Evolutionary conservation across 371 early-diverging fungal genomes (phyloP), one percentile per base, ranked within the genome.

Genomic region (Mucor saturninus): DNA sequence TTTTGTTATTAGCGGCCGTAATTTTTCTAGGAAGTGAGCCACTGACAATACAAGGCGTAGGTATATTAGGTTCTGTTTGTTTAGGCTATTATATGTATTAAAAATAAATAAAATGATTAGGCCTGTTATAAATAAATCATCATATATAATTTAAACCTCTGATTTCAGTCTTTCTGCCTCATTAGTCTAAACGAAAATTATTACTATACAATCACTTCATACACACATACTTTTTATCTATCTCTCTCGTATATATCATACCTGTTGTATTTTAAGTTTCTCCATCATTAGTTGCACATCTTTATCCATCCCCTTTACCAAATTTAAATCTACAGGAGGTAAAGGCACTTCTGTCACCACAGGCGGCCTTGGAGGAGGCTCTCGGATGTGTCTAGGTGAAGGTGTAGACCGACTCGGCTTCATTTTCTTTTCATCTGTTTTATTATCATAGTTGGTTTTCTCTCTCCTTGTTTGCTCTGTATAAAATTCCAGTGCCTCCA

Each of bases 401-500:
- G 72, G 72, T 55, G 72, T 67, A 1, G 72, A 71, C 54, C 54
- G 46, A 56, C 72, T 71, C n/a, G 72, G 45, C 11, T 62, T 71
- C 46, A 53, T 31, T 49, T 59, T 51, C 35, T 61, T 61, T 32
- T 69, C 56, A 35, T 39, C 54, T 38, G 39, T 48, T 31, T 21
- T 21, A n/a, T 26, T 29, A 54, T n/a, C 4, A 45, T 76, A 76
- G 38, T 67, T 75, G 40, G 68, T 76, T 38, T 80, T 77, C 38
- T 84, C 83, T 56, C 77, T 62, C 67, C 79, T 77, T 26, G 83
- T 81, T 67, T 86, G 85, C 67, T 93, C 95, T 10, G 97, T 94
- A 75, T 96, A 98, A 67, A 98, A 98, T 69, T 96, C 96, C 53
- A 98, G 86, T 40, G 96, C 97, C 69, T 97, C 96, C 38, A 98